A percentile compares a stretch with the other conserved stretches of the same genome.
phyloP scores from a whole-genome alignment of 129 eudicot genomes.

The Rutidosis leptorrhynchoides region DNA sequence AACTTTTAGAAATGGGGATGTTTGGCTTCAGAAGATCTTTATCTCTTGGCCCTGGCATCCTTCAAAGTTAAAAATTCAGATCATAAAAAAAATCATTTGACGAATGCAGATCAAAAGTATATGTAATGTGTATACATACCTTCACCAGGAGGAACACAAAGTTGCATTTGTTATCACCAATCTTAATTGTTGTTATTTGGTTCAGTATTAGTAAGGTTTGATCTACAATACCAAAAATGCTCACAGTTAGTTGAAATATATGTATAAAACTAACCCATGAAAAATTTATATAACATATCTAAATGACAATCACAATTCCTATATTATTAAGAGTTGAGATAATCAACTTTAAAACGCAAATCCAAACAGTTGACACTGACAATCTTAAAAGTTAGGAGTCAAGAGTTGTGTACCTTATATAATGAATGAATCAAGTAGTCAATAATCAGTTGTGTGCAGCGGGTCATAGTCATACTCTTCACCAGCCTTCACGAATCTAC shows the following conservation, averaged over 20 bases:
- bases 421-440: constrained; percentile 8
- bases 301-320: no score
- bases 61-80: no score
- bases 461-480: constrained; percentile 63
- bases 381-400: background rate
- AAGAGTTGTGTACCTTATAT: constrained; percentile 34
- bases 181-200: constrained; percentile 10
- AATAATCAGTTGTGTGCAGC: constrained; percentile 27
- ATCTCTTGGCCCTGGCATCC: no score
- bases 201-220: constrained; percentile 18
- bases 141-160: constrained; percentile 12
- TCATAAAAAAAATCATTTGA: no score
- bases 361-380: background rate
- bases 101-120: background rate
- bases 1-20: no score
- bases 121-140: constrained; percentile 20
- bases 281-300: no score
- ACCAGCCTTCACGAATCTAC: constrained; percentile 76
- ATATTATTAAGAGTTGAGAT: no score
- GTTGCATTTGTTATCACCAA: background rate
- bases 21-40: no score
- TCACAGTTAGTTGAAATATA: background rate
- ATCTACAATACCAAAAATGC: constrained; percentile 18
- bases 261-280: background rate
- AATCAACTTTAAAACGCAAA: background rate